Evolutionary conservation across 225 moss, liverwort and hornwort genomes (phyloP).

Genomic region (Antitrichia curtipendula): DNA sequence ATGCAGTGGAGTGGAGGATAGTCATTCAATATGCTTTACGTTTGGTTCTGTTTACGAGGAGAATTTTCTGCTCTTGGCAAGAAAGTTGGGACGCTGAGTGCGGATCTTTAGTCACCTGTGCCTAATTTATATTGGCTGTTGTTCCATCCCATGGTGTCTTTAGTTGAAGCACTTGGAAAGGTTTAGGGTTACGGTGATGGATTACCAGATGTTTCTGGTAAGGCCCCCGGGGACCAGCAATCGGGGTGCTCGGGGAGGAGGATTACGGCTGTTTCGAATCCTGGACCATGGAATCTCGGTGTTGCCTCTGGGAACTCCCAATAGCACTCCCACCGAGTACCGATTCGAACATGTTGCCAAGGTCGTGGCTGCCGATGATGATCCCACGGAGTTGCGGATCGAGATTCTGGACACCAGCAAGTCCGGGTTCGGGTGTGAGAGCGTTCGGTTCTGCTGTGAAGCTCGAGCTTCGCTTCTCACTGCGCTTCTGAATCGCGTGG

Average conservation of each 20-base stretch:
- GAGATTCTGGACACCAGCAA: constrained; percentile 43
- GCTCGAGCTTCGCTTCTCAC: constrained; percentile 39
- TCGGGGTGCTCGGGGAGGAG: constrained; percentile 14
- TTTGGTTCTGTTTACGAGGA: not conserved
- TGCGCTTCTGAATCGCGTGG: constrained; percentile 41
- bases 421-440: constrained; percentile 29
- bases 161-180: not conserved
- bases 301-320: constrained; percentile 16
- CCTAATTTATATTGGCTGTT: not conserved
- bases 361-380: constrained; percentile 30
- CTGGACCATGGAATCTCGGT: constrained; percentile 42
- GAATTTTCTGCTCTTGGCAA: not conserved
- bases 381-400: constrained; percentile 29
- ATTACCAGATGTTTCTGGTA: constrained; percentile 48
- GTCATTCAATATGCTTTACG: not conserved
- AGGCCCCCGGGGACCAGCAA: constrained; percentile 13
- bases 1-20: not conserved
- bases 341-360: constrained; percentile 41
- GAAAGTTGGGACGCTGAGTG: not conserved
- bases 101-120: not conserved
- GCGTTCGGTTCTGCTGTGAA: constrained; percentile 39
- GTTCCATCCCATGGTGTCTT: not conserved
- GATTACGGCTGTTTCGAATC: constrained; percentile 33
- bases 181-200: constrained; percentile 31
- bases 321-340: constrained; percentile 25